Percentiles rank a stretch among this genome's conserved stretches.
phyloP scores from a whole-genome alignment of 495 filamentous ascomycete genomes.

The Massariosphaeria phaeospora region DNA sequence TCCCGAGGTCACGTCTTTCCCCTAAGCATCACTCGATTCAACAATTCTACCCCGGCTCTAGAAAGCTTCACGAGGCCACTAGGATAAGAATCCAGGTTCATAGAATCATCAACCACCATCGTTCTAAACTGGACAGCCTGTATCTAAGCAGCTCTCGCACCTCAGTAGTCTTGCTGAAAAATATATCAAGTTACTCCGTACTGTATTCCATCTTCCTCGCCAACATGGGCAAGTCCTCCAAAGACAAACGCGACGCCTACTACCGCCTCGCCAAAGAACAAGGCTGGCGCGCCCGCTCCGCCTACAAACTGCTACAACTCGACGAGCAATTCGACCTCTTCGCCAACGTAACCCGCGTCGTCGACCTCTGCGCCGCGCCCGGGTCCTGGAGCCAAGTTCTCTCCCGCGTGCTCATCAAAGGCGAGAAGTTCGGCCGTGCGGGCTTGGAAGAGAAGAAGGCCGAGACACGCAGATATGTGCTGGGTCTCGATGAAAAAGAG shows the following conservation, averaged over 20 bases:
- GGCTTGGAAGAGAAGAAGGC: conserved; percentile 80
- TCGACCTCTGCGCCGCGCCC: conserved; percentile 93
- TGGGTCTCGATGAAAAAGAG: conserved; percentile 28
- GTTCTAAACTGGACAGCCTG: no score
- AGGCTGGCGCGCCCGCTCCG: conserved; percentile 92
- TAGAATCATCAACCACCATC: no score
- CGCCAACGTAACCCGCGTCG: conserved; percentile 76
- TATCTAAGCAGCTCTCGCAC: no score
- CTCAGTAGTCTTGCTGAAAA: no score
- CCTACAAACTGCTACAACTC: conserved; percentile 94
- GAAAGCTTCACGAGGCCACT: no score
- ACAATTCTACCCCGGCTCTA: no score
- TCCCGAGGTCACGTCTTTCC: no score
- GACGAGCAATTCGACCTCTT: conserved; percentile 97
- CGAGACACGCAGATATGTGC: conserved; percentile 23
- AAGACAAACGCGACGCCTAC: conserved; percentile 97
- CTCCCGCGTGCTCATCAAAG: conserved; percentile 84
- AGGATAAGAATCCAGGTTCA: no score
- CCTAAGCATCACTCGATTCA: no score
- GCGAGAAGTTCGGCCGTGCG: conserved; percentile 76
- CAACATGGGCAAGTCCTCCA: conserved; percentile 92
- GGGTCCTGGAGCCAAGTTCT: conserved; percentile 97
- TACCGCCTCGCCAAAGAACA: conserved; percentile 97
- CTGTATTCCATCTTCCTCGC: no score
- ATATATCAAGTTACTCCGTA: no score